phyloP scores from a whole-genome alignment of 345 rosid species.

The Cochlearia excelsa region DNA sequence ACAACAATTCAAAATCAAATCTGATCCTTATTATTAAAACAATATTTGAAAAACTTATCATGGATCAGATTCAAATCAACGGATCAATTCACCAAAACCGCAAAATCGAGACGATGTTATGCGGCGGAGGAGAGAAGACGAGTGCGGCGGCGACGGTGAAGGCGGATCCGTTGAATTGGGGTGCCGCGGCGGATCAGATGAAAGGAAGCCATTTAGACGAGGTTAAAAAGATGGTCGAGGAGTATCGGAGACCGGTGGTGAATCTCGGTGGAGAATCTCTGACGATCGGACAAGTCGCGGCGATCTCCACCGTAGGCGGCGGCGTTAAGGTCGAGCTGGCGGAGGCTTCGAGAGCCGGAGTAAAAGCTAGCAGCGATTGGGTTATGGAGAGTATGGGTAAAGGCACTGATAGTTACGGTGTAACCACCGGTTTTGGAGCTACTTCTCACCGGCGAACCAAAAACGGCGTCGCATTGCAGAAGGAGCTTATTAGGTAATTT shows the following conservation, averaged over 20 bases:
- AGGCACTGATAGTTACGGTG: constrained; percentile 68
- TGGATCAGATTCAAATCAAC: constrained; percentile 25
- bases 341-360: constrained; percentile 50
- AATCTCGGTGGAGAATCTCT: constrained; percentile 64
- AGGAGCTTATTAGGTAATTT: constrained; percentile 64
- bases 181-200: constrained; percentile 63
- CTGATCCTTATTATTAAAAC: not conserved
- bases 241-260: constrained; percentile 56
- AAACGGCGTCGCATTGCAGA: constrained; percentile 63
- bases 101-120: constrained; percentile 22
- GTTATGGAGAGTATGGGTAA: constrained; percentile 70
- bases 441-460: constrained; percentile 76
- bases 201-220: constrained; percentile 83
- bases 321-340: constrained; percentile 48
- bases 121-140: constrained; percentile 20
- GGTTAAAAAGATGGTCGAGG: constrained; percentile 67
- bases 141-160: not conserved
- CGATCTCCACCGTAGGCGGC: constrained; percentile 40
- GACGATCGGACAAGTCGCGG: constrained; percentile 75
- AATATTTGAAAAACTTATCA: not conserved
- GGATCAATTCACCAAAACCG: constrained; percentile 18
- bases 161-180: constrained; percentile 75
- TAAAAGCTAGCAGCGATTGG: constrained; percentile 80
- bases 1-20: constrained; percentile 13
- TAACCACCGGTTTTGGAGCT: constrained; percentile 80